Conservation (phyloP, 1,284 basidiomycete species). For the Mycena citricolor region DNA sequence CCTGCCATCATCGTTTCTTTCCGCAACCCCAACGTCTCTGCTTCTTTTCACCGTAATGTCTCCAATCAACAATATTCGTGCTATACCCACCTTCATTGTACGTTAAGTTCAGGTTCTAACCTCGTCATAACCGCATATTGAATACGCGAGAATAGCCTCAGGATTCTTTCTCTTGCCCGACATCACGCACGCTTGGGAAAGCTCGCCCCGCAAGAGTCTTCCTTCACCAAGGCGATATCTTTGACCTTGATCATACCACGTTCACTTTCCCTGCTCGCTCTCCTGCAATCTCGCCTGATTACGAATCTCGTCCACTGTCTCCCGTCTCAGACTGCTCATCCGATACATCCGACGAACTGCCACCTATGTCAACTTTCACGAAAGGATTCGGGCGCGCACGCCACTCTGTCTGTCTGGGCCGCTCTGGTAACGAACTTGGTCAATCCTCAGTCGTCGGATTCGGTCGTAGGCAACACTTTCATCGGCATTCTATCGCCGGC, state of each 20-base stretch:
- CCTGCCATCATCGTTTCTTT: conserved; percentile 6
- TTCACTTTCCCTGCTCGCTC: not conserved
- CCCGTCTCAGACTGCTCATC: conserved; percentile 11
- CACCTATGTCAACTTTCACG: conserved; percentile 9
- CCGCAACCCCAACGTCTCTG: conserved; percentile 14
- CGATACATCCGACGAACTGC: conserved; percentile 1
- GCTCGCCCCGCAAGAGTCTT: conserved; percentile 10
- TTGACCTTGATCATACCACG: not conserved
- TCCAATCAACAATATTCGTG: no score
- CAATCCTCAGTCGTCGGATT: conserved; percentile 18
- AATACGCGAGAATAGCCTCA: not conserved
- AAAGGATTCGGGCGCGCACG: conserved; percentile 13
- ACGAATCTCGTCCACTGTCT: conserved; percentile 14
- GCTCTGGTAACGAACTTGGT: not conserved
- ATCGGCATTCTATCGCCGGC: conserved; percentile 12
- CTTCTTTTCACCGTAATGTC: not conserved
- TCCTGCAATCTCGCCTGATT: conserved; percentile 16
- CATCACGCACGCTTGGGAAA: not conserved
- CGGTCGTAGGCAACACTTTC: conserved; percentile 14
- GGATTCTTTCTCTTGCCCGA: not conserved
- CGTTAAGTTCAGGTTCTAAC: conserved; percentile 2
- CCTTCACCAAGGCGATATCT: conserved; percentile 1
- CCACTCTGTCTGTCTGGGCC: conserved; percentile 4
- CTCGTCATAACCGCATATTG: not conserved
- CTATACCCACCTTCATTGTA: not conserved